Base-by-base conservation (phyloP, 1,284 basidiomycete species). In the Papiliotrema nemorosa region DNA sequence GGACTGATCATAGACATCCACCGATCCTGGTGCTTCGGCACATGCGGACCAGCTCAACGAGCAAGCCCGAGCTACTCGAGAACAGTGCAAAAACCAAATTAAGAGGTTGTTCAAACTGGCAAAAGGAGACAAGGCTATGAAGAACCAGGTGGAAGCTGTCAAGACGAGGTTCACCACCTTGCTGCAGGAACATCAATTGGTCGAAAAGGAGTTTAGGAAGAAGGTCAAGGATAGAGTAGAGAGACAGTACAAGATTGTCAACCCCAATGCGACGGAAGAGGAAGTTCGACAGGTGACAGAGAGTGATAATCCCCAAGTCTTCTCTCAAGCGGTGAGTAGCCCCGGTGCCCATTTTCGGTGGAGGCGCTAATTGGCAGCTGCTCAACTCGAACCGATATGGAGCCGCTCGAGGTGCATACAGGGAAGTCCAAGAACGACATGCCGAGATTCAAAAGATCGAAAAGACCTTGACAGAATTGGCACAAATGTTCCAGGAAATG, bases 201-300 rank as follows among this genome's bases (percentile, higher is more conserved):
- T 96, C 22, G 96, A 99, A 77, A 87, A 92, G 74, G 85, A 90
- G 68, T 90, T 88, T 73, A 85, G 94, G 52, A 81, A 86, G 60
- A 93, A 90, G 78, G 92, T 96, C 76, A 90, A 90, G 76, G 89
- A 93, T 72, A 81, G 92, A 40, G 85, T 94, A 78, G 93, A 94
- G 77, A 83, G 96, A 57, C 96, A 98, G 77, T 94, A 87, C 79
- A 90, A 86, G 77, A 98, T 98, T 62, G 90, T 93, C 51, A 94
- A 96, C 77, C 90, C 90, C 6, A 84, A 92, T 65, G 91, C 91
- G 2, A 86, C 89, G 14, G 81, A 82, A 3, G 85, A 90, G 52
- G 91, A 97, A 72, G 79, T 97, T 50, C 76, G 79, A 43, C 82
- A 84, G 5, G 83, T 90, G n/a, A 82, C 88, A 22, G 79, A 80